Evolutionary conservation across 2,329 filamentous ascomycete species (phyloP).

Genomic region (Monilinia vaccinii-corymbosi): DNA sequence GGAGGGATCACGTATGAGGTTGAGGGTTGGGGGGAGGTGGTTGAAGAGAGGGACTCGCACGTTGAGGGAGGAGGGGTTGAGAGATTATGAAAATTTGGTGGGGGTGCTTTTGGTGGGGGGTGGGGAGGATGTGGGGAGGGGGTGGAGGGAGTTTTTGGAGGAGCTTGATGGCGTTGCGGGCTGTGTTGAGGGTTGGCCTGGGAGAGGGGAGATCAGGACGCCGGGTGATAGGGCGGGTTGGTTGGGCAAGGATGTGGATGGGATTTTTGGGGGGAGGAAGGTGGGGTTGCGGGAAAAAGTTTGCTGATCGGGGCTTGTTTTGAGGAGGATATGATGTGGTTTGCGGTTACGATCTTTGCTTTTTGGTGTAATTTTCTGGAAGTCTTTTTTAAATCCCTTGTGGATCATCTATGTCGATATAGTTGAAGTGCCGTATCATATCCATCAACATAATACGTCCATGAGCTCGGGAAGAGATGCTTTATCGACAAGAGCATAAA

Average conservation of each 20-base stretch:
- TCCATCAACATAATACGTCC: too few relatives aligned
- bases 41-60: background rate
- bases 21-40: background rate
- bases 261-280: background rate
- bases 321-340: too few relatives aligned
- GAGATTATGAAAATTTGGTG: background rate
- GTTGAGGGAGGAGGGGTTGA: background rate
- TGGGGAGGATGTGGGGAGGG: background rate
- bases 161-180: background rate
- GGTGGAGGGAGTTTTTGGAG: background rate
- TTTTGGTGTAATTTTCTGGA: too few relatives aligned
- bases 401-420: too few relatives aligned
- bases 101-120: background rate
- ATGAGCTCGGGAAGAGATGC: too few relatives aligned
- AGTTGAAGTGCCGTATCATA: too few relatives aligned
- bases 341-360: too few relatives aligned
- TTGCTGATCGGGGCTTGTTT: too few relatives aligned
- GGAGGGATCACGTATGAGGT: background rate
- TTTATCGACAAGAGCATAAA: too few relatives aligned
- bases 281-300: too few relatives aligned
- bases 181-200: conserved; percentile 1
- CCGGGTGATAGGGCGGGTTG: background rate
- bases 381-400: too few relatives aligned
- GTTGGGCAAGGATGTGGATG: background rate
- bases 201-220: background rate